Conservation (phyloP, 176 grass and related monocot genomes). For the Musa schizocarpa region DNA sequence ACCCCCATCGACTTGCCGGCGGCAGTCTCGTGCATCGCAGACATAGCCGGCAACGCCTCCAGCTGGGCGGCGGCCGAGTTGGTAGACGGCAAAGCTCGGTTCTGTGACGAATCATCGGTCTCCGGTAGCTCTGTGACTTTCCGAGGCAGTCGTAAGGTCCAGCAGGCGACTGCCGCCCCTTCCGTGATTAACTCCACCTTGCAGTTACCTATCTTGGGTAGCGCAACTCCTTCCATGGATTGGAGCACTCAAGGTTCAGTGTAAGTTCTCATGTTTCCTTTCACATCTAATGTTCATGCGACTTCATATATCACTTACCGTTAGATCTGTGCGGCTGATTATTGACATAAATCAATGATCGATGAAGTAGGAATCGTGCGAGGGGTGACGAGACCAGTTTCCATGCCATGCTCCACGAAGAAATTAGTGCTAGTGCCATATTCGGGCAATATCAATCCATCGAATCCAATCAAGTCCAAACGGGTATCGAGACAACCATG, state of each 20-base stretch:
- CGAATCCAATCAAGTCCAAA: constrained; percentile 24
- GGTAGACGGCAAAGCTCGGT: neutral
- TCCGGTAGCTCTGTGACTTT: constrained; percentile 15
- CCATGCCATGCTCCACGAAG: constrained; percentile 22
- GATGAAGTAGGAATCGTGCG: constrained; percentile 17
- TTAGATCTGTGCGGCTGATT: too few relatives aligned
- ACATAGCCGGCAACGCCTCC: neutral
- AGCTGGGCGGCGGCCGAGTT: neutral
- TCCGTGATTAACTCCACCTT: neutral
- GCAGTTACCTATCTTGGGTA: too few relatives aligned
- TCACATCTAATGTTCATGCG: neutral
- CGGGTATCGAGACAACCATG: constrained; percentile 3
- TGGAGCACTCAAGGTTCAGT: constrained; percentile 22
- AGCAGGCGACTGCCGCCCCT: constrained; percentile 5
- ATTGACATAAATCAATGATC: too few relatives aligned
- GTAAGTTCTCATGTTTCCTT: constrained; percentile 2
- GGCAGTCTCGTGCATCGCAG: neutral
- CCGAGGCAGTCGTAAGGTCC: neutral
- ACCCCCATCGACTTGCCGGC: constrained; percentile 10
- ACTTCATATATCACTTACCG: neutral
- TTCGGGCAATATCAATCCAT: constrained; percentile 15
- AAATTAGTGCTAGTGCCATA: constrained; percentile 9
- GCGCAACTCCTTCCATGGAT: neutral
- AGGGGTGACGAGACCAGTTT: constrained; percentile 18
- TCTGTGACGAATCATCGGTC: constrained; percentile 24